Evolutionary conservation across 2,329 filamentous ascomycete species (phyloP).

Genomic region (Pyrenophora tritici-repentis): DNA sequence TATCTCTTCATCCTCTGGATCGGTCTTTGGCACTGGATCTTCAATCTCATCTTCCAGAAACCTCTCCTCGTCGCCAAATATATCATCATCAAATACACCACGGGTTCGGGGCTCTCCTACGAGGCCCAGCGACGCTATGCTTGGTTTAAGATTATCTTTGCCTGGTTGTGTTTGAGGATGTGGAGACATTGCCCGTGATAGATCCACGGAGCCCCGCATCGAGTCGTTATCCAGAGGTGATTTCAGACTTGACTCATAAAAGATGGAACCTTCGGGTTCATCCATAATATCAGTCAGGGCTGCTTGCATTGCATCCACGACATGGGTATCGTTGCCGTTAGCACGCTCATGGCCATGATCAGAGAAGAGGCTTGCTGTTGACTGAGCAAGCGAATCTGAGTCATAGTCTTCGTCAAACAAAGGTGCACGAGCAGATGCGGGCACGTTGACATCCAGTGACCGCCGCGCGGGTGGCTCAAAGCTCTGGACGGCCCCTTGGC

Average conservation of each 20-base stretch:
- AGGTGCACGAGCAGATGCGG: slow-evolving; percentile 52
- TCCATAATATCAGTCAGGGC: slow-evolving; percentile 93
- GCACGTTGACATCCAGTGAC: slow-evolving; percentile 70
- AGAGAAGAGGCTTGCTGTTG: slow-evolving; percentile 78
- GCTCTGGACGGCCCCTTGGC: slow-evolving; percentile 52
- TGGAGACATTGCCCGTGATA: slow-evolving; percentile 52
- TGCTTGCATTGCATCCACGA: slow-evolving; percentile 91
- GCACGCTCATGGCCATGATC: slow-evolving; percentile 54
- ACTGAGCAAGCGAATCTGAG: slow-evolving; percentile 74
- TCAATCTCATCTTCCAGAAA: slow-evolving; percentile 85
- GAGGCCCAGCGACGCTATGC: slow-evolving; percentile 86
- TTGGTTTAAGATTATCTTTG: slow-evolving; percentile 69
- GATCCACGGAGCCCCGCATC: slow-evolving; percentile 66
- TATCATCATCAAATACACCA: slow-evolving; percentile 90
- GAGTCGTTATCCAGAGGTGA: slow-evolving; percentile 65
- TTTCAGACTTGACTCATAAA: slow-evolving; percentile 60
- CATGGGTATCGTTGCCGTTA: slow-evolving; percentile 70
- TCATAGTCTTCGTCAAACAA: slow-evolving; percentile 84
- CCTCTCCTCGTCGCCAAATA: slow-evolving; percentile 89
- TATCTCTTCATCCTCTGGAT: slow-evolving; percentile 77
- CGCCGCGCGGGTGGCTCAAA: slow-evolving; percentile 59
- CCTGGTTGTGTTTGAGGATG: slow-evolving; percentile 37
- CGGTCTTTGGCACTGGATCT: slow-evolving; percentile 65
- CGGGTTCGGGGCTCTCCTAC: slow-evolving; percentile 86
- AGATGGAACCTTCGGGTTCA: slow-evolving; percentile 70